phyloP scores from a whole-genome alignment of 1,139 yeast species.

The Geotrichum bryndzae region DNA sequence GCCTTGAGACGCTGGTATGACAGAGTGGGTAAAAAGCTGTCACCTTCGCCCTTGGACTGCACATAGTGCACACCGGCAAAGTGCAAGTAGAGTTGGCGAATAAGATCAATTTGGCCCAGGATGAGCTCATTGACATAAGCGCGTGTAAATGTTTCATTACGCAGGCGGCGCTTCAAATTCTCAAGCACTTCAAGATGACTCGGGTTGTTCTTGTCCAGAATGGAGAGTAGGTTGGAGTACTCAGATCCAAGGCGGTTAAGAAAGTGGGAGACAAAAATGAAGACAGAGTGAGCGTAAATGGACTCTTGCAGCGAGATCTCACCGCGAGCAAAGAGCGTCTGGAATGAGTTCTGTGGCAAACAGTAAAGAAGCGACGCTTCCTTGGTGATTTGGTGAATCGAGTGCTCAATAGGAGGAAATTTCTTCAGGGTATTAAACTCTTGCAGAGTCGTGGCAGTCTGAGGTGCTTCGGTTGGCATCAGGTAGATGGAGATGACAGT shows the following conservation, averaged over 20 bases:
- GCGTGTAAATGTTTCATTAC: slow-evolving; percentile 91
- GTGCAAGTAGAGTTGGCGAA: slow-evolving; percentile 80
- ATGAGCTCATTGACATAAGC: slow-evolving; percentile 75
- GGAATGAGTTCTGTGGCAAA: slow-evolving; percentile 82
- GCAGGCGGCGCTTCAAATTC: slow-evolving; percentile 78
- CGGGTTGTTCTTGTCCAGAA: slow-evolving; percentile 57
- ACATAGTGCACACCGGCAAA: slow-evolving; percentile 90
- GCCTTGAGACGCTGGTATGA: slow-evolving; percentile 85
- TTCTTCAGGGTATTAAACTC: slow-evolving; percentile 32
- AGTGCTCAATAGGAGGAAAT: slow-evolving; percentile 54
- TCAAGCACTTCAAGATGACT: slow-evolving; percentile 67
- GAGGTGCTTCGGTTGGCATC: slow-evolving; percentile 44
- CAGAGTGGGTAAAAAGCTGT: slow-evolving; percentile 63
- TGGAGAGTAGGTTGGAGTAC: slow-evolving; percentile 60
- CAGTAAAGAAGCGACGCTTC: slow-evolving; percentile 92
- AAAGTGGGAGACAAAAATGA: slow-evolving; percentile 88
- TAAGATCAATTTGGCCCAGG: slow-evolving; percentile 60
- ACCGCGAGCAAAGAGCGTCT: slow-evolving; percentile 64
- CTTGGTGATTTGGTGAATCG: slow-evolving; percentile 85
- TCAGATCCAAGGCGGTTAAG: slow-evolving; percentile 91
- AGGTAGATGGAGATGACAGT: slow-evolving; percentile 84
- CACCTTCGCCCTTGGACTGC: slow-evolving; percentile 47
- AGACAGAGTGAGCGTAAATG: slow-evolving; percentile 90
- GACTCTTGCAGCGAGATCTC: slow-evolving; percentile 89
- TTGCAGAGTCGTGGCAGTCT: slow-evolving; percentile 33